phyloP scores from a whole-genome alignment of 2,329 filamentous ascomycete genomes.

The Cucurbitaria berberidis region DNA sequence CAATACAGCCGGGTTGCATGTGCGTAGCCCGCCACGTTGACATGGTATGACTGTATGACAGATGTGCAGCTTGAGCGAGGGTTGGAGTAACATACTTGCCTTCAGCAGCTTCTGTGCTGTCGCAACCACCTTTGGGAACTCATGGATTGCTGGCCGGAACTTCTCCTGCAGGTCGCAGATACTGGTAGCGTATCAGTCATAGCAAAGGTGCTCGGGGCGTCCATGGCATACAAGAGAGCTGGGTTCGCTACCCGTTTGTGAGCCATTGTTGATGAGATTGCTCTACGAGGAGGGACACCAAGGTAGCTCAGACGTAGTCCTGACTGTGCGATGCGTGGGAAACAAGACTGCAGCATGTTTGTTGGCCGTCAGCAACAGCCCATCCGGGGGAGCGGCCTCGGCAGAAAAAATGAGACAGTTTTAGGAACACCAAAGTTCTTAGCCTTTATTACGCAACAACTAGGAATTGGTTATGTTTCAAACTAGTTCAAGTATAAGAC shows the following conservation, averaged over 20 bases:
- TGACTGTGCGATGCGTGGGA: conserved; percentile 17
- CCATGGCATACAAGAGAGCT: conserved; percentile 48
- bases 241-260: conserved; percentile 44
- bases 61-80: too few species aligned
- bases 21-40: too few species aligned
- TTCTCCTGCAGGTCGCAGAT: conserved; percentile 96
- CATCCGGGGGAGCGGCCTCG: conserved; percentile 20
- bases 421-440: too few species aligned
- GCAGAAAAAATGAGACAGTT: too few species aligned
- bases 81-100: conserved; percentile 50
- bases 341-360: conserved; percentile 16
- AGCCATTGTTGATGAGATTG: conserved; percentile 25
- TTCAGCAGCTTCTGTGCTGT: conserved; percentile 61
- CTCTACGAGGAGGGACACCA: conserved; percentile 5
- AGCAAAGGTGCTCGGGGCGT: conserved; percentile 1
- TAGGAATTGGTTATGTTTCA: too few species aligned
- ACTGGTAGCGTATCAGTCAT: conserved; percentile 56
- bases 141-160: conserved; percentile 81
- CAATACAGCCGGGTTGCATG: too few species aligned
- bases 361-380: not conserved
- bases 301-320: not conserved
- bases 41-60: too few species aligned
- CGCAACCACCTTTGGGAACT: conserved; percentile 75
- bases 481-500: too few species aligned
- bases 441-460: too few species aligned